Base-by-base conservation (phyloP, 2,329 filamentous ascomycete species). In the Trematosphaeria pertusa region DNA sequence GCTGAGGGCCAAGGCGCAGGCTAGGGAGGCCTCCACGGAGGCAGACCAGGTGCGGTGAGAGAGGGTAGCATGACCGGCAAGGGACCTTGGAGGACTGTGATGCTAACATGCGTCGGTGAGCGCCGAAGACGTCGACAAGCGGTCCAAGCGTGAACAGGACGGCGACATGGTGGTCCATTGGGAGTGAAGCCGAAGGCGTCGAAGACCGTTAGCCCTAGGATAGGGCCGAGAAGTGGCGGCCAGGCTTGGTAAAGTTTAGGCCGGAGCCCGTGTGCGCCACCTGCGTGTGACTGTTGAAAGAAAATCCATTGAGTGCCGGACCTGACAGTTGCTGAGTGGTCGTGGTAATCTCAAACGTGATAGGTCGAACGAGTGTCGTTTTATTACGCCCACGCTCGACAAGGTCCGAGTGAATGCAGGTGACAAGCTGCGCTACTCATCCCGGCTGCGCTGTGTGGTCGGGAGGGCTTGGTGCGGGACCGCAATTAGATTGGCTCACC, bases 231-330 rank as follows among this genome's bases (percentile, higher is more conserved):
- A 33, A 15, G 30, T 18, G 39, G 19, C 32, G 39, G 38, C 33
- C 18, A 42, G 45, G 26, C 32, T 50, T 38, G 28, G 28, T 32
- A 15, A 28, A 26, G 18, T 8, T 14, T 7, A 37, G 35, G 32
- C 37, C 11, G 40, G 24, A 28, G 43, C 22, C 37, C 24, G 22
- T 10, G 42, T 31, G 37, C 38, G 18, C n/a, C 37, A 36, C 49
- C 35, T 43, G 50, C 35, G 34, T 41, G 42, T 52, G 49, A 49
- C 37, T 36, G 34, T 37, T 21, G 34, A 40, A 21, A n/a, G 31
- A 12, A 17, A 30, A 19, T 20, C n/a, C 31, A 19, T 15, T 11
- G 32, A 17, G 11, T n/a, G 31, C 32, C 20, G 28, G 50, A 26
- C 24, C 17, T 20, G 10, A 22, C 11, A 10, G 24, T 28, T 35